Percentiles rank a stretch among this genome's conserved stretches.
Evolutionary conservation across 345 rosid species (phyloP).

Genomic region (Euclidium syriacum): DNA sequence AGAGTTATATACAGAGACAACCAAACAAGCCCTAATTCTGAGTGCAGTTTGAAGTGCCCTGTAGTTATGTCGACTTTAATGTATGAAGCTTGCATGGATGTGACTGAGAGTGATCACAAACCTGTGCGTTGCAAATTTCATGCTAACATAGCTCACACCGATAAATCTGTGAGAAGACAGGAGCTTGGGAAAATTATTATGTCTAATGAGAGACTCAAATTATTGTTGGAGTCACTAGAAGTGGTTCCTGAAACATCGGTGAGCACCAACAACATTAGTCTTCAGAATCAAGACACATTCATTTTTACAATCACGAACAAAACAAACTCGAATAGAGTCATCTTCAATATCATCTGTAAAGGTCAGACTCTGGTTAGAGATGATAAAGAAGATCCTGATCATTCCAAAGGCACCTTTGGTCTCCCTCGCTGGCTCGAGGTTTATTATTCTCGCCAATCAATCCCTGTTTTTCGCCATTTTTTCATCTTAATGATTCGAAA

Average conservation of each 20-base stretch:
- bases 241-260: constrained; percentile 57
- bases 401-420: constrained; percentile 59
- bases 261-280: constrained; percentile 57
- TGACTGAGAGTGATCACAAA: constrained; percentile 93
- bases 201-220: constrained; percentile 46
- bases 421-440: constrained; percentile 99
- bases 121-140: constrained; percentile 89
- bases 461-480: background rate
- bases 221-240: constrained; percentile 48
- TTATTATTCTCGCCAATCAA: background rate
- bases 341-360: constrained; percentile 58
- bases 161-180: constrained; percentile 83
- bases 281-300: constrained; percentile 75
- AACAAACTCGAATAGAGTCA: constrained; percentile 43
- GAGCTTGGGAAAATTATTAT: constrained; percentile 60
- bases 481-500: background rate
- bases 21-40: constrained; percentile 41
- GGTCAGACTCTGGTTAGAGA: constrained; percentile 57
- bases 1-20: constrained; percentile 85
- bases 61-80: constrained; percentile 55
- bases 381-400: constrained; percentile 39
- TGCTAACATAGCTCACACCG: constrained; percentile 72
- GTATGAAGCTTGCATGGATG: constrained; percentile 98
- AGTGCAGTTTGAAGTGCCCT: constrained; percentile 79
- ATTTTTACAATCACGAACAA: constrained; percentile 63